Conservation (phyloP, 1,139 yeast genomes). For the Suhomyces atakaporum region DNA sequence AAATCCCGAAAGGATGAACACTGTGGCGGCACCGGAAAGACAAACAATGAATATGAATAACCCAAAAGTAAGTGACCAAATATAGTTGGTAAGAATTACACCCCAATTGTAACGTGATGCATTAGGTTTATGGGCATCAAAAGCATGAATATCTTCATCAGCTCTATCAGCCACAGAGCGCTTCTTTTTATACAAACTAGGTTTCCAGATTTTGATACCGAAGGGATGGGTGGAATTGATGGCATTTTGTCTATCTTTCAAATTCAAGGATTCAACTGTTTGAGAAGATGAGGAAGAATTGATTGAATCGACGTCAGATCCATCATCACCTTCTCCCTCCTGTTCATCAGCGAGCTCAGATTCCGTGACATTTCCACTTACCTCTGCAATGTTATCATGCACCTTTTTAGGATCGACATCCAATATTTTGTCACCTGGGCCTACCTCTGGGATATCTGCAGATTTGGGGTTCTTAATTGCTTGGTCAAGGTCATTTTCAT, state of each 20-base stretch:
- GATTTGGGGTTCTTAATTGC: conserved; percentile 1
- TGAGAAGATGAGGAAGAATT: conserved; percentile 47
- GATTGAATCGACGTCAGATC: conserved; percentile 32
- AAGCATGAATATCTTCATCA: conserved; percentile 89
- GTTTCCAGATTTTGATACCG: conserved; percentile 98
- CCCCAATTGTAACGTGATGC: conserved; percentile 55
- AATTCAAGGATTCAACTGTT: conserved; percentile 80
- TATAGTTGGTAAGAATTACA: conserved; percentile 68
- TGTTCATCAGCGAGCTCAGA: conserved; percentile 15
- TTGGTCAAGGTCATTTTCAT: background rate
- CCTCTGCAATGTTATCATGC: conserved; percentile 1
- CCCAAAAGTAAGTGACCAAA: conserved; percentile 81
- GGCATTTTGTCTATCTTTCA: conserved; percentile 92
- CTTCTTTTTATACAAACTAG: conserved; percentile 88
- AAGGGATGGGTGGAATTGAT: conserved; percentile 96
- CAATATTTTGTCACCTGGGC: background rate
- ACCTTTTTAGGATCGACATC: background rate
- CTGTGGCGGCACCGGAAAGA: conserved; percentile 43
- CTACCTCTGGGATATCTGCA: background rate
- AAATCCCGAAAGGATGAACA: conserved; percentile 52
- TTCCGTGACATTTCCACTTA: conserved; percentile 3
- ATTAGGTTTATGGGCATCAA: conserved; percentile 52
- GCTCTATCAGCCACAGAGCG: conserved; percentile 92
- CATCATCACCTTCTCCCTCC: conserved; percentile 22
- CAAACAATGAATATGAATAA: conserved; percentile 56